These are phyloP conservation scores for Boletus rubescentipes DNA, from an alignment of 768 basidiomycete genomes.

Conservation along the genomic window DNA sequence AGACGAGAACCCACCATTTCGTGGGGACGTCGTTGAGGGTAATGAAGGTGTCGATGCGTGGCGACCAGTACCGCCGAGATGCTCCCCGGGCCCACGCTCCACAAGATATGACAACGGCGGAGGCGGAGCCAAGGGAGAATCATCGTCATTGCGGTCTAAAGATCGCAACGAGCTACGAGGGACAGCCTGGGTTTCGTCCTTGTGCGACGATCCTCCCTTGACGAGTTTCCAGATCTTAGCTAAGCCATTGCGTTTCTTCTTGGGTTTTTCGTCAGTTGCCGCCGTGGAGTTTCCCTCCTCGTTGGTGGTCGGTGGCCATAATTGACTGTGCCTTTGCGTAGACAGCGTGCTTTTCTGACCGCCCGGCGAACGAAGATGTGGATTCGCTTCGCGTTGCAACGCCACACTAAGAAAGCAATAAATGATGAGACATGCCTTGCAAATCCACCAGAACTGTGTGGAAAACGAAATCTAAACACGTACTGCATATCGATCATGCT, in stretches of 20 bases:
- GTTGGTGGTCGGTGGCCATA: slow-evolving; percentile 49
- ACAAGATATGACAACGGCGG: slow-evolving; percentile 91
- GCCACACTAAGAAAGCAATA: slow-evolving; percentile 55
- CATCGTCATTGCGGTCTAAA: slow-evolving; percentile 52
- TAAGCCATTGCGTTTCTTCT: slow-evolving; percentile 77
- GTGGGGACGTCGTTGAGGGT: slow-evolving; percentile 57
- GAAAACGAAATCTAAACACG: slow-evolving; percentile 34
- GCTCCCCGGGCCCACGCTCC: slow-evolving; percentile 50
- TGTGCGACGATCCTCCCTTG: slow-evolving; percentile 53
- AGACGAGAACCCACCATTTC: slow-evolving; percentile 49
- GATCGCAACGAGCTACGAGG: slow-evolving; percentile 40
- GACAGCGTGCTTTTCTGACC: slow-evolving; percentile 36
- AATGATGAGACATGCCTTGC: slow-evolving; percentile 5
- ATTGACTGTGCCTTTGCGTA: slow-evolving; percentile 47
- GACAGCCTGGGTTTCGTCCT: slow-evolving; percentile 29
- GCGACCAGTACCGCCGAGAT: slow-evolving; percentile 44
- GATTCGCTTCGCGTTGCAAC: slow-evolving; percentile 62
- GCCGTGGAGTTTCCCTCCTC: slow-evolving; percentile 18
- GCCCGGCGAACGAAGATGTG: slow-evolving; percentile 31
- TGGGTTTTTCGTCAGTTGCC: slow-evolving; percentile 47
- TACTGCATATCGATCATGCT: slow-evolving; percentile 95
- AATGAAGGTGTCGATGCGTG: slow-evolving; percentile 72
- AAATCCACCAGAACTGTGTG: background rate
- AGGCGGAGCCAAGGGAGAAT: slow-evolving; percentile 81
- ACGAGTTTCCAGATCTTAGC: slow-evolving; percentile 82